Evolutionary conservation across 306 rosid species (phyloP), one percentile per base, ranked within the genome.

Genomic region (Trifolium subterraneum): DNA sequence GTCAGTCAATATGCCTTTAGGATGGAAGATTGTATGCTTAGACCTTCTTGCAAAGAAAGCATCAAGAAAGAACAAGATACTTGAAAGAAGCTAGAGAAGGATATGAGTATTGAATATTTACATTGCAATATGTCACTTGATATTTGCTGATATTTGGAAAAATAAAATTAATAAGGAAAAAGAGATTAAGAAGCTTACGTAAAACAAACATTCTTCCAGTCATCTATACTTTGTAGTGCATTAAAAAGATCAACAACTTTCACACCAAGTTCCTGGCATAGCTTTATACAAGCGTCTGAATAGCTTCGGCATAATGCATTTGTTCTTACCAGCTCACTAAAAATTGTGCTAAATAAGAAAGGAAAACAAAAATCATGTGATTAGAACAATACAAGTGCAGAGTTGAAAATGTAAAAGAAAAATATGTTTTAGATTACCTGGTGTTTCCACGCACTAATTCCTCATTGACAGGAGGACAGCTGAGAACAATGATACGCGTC

Each of bases 381-480:
- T 61, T 76, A 71, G 71, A 72, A 76, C 19, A 70, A 44, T 56
- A 70, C 45, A 52, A 71, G 16, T 19, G 15, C 0, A 55, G 35
- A 51, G 70, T 23, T 67, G 72, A 64, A 64, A 79, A 36, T 78
- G 8, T 35, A 19, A 54, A 13, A 22, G 56, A 22, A 64, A 74
- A 78, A 75, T 15, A 75, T 56, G 68, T 47, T 56, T 56, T 52
- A 22, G 36, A 59, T 79, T 73, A 93, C 98, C 98, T 91, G 23
- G 80, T 54, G 47, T 59, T 86, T 83, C 23, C 80, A 13, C 81
- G 85, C 60, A 93, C 19, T 81, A 76, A 77, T 58, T 69, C 90
- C 86, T 93, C 98, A 9, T 88, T 71, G 80, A 93, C 93, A 16
- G 97, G 97, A 38, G 98, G 98, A 69, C 89, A 86, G 63, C 84